Base-by-base conservation (phyloP, 805 yeast species). In the Ogataea zsoltii region DNA sequence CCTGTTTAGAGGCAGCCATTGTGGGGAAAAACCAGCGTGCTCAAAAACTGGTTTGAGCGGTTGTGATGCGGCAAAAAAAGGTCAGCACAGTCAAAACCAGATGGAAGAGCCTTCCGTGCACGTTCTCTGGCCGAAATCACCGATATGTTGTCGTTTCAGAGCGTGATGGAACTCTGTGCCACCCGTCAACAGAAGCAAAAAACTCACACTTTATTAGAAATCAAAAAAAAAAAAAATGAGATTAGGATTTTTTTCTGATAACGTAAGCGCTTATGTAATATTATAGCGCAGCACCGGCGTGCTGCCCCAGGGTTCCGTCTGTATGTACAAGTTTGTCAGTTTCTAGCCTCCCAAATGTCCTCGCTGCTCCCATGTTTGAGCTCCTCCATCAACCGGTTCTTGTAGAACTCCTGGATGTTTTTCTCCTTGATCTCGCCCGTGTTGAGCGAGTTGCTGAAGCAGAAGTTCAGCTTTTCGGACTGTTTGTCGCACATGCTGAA, bases 401-500 rank as follows among this genome's bases (percentile, higher is more conserved):
- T 85, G 69, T 84, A 86, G 69, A 82, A 92, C 51, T 79, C 76
- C 59, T 85, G 90, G 12, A 91, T 72, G 52, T 69, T 69, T 37
- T 61, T 52, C 45, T 75, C 66, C 49, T 73, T 72, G 41, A 69
- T 75, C 16, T 77, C 80, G 51, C 81, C 83, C 25, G 79, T 62
- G 6, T 78, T 76, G 44, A 84, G 74, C 3, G 66, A 55, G 62
- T 85, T 77, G 42, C 74, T 71, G 36, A 91, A 55, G 53, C 97
- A 90, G 64, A 92, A 92, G 74, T 85, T 84, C 57, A 90, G 73
- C 68, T 89, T 88, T 18, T 76, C 80, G 42, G 87, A 72, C 57
- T 86, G 86, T 41, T 75, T 76, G 35, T 74, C 75, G 65, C 98
- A 92, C 49, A 79, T 70, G 41, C 83, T 81, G 56, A 88, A 75